These are phyloP conservation scores for Gossypium davidsonii DNA, from an alignment of 441 rosid species.

Conservation along the genomic window DNA sequence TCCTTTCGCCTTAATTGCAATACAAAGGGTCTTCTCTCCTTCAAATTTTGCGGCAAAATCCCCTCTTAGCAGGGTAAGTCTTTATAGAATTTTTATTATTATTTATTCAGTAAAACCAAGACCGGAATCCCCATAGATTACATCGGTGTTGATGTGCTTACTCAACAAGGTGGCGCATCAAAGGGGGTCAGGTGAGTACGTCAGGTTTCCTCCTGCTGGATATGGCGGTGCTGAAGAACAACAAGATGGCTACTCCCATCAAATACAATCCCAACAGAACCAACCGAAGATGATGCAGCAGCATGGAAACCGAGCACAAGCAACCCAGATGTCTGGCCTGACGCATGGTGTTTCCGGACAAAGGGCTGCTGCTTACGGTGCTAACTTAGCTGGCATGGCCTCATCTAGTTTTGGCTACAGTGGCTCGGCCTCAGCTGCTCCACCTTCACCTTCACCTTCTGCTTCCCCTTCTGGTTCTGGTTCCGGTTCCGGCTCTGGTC, in stretches of 20 bases:
- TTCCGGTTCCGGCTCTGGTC: conserved; percentile 22
- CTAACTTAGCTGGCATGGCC: conserved; percentile 12
- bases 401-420: conserved; percentile 10
- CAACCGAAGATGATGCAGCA: background rate
- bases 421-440: conserved; percentile 13
- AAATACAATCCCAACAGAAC: background rate
- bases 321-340: conserved; percentile 43
- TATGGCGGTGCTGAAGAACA: conserved; percentile 15
- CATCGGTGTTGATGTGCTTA: conserved; percentile 28
- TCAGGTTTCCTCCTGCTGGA: conserved; percentile 9
- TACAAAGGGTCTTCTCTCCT: background rate
- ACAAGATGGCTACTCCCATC: conserved; percentile 7
- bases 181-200: conserved; percentile 27
- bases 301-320: conserved; percentile 1
- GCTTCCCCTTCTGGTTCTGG: background rate
- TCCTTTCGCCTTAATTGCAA: background rate
- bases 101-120: background rate
- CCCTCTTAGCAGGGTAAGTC: background rate
- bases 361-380: background rate
- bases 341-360: conserved; percentile 38
- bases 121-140: background rate
- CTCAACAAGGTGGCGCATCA: conserved; percentile 47
- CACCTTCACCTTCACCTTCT: conserved; percentile 8
- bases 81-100: background rate
- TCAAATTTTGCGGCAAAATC: background rate